Percentiles rank a stretch among this genome's conserved stretches.
Conservation (phyloP, 768 basidiomycete genomes). For the Xerocomellus chrysenteron region DNA sequence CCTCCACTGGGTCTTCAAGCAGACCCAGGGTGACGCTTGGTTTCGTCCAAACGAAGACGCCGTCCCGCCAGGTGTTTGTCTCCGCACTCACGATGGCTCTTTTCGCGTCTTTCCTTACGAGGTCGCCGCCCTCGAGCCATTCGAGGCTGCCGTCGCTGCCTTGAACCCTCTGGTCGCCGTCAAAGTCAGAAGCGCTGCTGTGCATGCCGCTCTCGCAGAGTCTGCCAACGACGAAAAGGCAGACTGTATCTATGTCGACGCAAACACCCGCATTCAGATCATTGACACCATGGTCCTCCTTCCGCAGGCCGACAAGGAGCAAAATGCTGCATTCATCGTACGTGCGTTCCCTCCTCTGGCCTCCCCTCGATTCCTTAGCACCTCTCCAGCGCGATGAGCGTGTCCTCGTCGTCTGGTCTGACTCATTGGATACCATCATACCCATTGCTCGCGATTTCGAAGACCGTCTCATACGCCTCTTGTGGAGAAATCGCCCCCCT, state of each 20-base stretch:
- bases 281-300: conserved; percentile 76
- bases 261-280: conserved; percentile 75
- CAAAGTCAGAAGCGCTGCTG: conserved; percentile 49
- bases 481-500: conserved; percentile 46
- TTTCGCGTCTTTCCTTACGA: conserved; percentile 59
- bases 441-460: conserved; percentile 48
- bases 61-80: conserved; percentile 47
- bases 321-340: conserved; percentile 67
- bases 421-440: conserved; percentile 75
- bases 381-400: conserved; percentile 69
- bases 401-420: conserved; percentile 83
- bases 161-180: conserved; percentile 58
- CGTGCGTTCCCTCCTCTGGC: conserved; percentile 26
- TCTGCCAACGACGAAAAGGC: conserved; percentile 23
- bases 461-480: conserved; percentile 53
- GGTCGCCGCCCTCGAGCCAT: conserved; percentile 50
- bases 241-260: conserved; percentile 45
- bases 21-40: conserved; percentile 49
- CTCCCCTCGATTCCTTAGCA: neutral
- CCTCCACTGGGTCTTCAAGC: conserved; percentile 31
- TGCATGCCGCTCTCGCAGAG: conserved; percentile 52
- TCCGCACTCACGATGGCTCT: conserved; percentile 46
- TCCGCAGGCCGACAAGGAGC: conserved; percentile 46
- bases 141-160: conserved; percentile 51
- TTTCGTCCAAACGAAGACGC: conserved; percentile 51